These are phyloP conservation scores for Elaeis oleifera DNA, from an alignment of 202 grass and related monocot species.

Conservation along the genomic window DNA sequence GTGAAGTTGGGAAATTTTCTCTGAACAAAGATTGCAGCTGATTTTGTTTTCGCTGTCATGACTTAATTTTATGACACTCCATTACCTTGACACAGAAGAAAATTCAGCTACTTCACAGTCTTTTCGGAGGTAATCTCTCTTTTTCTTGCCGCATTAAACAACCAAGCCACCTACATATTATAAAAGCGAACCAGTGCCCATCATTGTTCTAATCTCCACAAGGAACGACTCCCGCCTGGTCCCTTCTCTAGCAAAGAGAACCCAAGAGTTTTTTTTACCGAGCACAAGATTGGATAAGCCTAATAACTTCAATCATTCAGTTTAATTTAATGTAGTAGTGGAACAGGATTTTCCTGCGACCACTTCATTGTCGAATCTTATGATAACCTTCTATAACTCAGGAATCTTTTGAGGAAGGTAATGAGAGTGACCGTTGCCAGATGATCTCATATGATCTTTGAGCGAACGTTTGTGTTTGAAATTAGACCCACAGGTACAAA, in stretches of 20 bases:
- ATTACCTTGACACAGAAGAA: slow-evolving; percentile 39
- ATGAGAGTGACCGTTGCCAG: slow-evolving; percentile 45
- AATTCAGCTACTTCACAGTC: slow-evolving; percentile 89
- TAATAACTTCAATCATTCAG: too few relatives aligned
- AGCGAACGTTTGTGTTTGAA: slow-evolving; percentile 97
- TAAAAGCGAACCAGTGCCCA: not conserved
- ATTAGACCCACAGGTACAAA: slow-evolving; percentile 85
- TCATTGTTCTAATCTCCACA: not conserved
- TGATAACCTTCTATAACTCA: not conserved
- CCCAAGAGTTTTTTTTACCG: slow-evolving; percentile 7
- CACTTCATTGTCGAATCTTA: not conserved
- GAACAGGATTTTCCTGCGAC: not conserved
- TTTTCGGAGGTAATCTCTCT: slow-evolving; percentile 16
- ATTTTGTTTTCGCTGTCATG: not conserved
- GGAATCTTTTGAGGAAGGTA: not conserved
- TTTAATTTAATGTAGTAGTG: not conserved
- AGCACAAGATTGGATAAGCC: slow-evolving; percentile 1
- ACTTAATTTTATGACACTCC: not conserved
- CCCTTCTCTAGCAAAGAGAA: not conserved
- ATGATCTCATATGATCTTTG: slow-evolving; percentile 81
- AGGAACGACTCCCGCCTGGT: not conserved
- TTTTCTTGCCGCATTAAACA: slow-evolving; percentile 15
- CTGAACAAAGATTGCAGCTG: slow-evolving; percentile 22
- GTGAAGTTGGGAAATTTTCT: slow-evolving; percentile 93
- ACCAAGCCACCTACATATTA: not conserved